A percentile compares a stretch with the other conserved stretches of the same genome.
Evolutionary conservation across 164 flowering plant genomes (phyloP).

Genomic region (Umbellularia californica): DNA sequence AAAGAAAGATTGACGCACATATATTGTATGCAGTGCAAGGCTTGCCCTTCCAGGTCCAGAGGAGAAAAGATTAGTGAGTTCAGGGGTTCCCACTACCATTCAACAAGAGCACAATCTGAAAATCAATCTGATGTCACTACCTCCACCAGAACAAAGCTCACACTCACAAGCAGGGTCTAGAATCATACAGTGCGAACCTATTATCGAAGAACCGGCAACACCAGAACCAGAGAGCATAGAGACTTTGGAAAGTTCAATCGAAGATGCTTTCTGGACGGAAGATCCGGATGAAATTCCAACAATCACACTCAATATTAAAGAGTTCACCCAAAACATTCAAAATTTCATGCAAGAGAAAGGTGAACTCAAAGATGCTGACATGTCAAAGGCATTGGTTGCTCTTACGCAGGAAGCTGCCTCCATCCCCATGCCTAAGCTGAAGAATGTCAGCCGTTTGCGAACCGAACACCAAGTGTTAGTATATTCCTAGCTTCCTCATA

Average conservation of each 20-base stretch:
- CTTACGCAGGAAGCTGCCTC: conserved; percentile 54
- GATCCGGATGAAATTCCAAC: conserved; percentile 89
- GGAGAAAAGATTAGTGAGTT: conserved; percentile 56
- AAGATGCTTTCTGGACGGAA: conserved; percentile 48
- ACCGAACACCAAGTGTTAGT: conserved; percentile 65
- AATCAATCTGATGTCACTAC: conserved; percentile 23
- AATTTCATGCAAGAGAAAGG: conserved; percentile 49
- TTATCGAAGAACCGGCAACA: conserved; percentile 72
- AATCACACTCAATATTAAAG: conserved; percentile 66
- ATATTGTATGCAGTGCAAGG: conserved; percentile 64
- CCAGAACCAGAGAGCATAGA: conserved; percentile 65
- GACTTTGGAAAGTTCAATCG: conserved; percentile 51
- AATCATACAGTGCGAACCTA: conserved; percentile 36
- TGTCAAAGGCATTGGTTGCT: conserved; percentile 73
- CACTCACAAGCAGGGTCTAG: conserved; percentile 9
- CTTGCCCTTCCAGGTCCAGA: conserved; percentile 89
- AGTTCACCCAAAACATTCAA: conserved; percentile 62
- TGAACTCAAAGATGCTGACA: conserved; percentile 62
- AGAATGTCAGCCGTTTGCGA: conserved; percentile 48
- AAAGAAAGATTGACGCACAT: conserved; percentile 7
- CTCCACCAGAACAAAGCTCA: conserved; percentile 25
- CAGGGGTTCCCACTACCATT: conserved; percentile 26
- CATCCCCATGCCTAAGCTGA: conserved; percentile 56
- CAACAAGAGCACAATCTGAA: conserved; percentile 5
- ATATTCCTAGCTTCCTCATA: background rate